Evolutionary conservation across 768 basidiomycete species (phyloP), one percentile per base, ranked within the genome.

Genomic region (Ramaria sp.): DNA sequence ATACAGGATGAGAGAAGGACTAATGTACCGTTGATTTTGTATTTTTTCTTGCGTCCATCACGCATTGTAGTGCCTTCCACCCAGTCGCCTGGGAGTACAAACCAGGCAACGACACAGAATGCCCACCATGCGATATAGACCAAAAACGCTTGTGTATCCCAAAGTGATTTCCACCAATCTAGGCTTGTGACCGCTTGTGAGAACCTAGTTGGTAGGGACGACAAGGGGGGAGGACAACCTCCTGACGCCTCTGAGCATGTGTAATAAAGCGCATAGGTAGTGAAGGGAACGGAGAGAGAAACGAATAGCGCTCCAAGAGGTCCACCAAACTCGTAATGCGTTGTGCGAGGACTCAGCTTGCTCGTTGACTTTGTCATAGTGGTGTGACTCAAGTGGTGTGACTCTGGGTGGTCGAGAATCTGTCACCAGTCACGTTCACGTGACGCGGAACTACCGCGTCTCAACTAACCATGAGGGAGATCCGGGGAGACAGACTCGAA

Each of bases 11-110:
- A 42, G 25, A 28, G 53, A 34, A 51, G 47, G 24, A 28, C 36
- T 38, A 22, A 67, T 77, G 61, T 63, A 93, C 94, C 94, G 71
- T 99, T 98, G 57, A 96, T 91, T 71, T 89, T 97, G 75, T 99
- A 99, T 57, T 75, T 69, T 65, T 87, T 83, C 63, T 76, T 83
- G 52, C 72, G 73, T 0, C 94, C 94, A 39, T 81, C 83, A 44
- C 96, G 77, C 61, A 95, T 67, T 7, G 73, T 71, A 24, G 72
- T 78, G 22, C 91, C 91, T 45, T 85, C 72, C 5, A 91, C 73
- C 71, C 73, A 73, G 56, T 88, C 83, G 3, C 79, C 81, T 16
- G 81, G 96, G 12, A 98, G 70, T 48, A 91, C 62, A 4, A 71
- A 73, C 93, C 94, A 97, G 2, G 88, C 76, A 2, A 79, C 68